Base-by-base conservation (phyloP, 1,284 basidiomycete genomes). In the Chiua sp. region DNA sequence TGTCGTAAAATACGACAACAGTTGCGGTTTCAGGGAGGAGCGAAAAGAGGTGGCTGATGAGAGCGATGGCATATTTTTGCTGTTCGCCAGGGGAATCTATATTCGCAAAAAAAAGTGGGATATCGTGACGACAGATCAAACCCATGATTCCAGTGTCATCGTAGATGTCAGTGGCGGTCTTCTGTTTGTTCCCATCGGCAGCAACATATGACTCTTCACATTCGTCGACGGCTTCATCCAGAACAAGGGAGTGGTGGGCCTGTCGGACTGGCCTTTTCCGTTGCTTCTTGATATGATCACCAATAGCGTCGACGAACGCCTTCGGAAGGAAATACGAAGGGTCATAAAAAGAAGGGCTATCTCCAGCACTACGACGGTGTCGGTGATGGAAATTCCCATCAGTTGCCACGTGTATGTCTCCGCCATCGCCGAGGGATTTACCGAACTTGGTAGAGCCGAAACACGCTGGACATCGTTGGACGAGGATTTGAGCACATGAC, bases 381-480 rank as follows among this genome's bases (percentile, higher is more conserved):
- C 28, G 39, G n/a, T 53, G 52, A 30, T 53, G 42, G 16, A 53
- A 53, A 46, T 39, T 39, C 15, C 37, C 16, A 10, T 39, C 37
- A 10, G 37, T 39, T 7, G 37, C 16, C 16, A 39, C 42, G 10
- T 53, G 52, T 6, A 53, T 53, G 26, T 53, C 52, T 7, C 26
- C 52, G 28, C 52, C 42, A 10, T 46, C 42, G 7, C 6, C n/a
- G 13, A 53, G 39, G 23, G 52, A 30, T 13, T n/a, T 16, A 15
- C 52, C 42, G 28, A 53, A 53, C 3, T 11, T 15, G 16, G 23
- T 46, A 7, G 39, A 26, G 8, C 52, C 52, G 18, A 53, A 53
- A 22, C 52, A 53, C 3, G 42, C 52, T 28, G 53, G 32, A 39
- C 22, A 37, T 54, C 77, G 49, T 18, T 52, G 47, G 39, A 32